A percentile compares a stretch with the other conserved stretches of the same genome.
Evolutionary conservation across 2,329 filamentous ascomycete species (phyloP).

Genomic region (Xylaria multiplex): DNA sequence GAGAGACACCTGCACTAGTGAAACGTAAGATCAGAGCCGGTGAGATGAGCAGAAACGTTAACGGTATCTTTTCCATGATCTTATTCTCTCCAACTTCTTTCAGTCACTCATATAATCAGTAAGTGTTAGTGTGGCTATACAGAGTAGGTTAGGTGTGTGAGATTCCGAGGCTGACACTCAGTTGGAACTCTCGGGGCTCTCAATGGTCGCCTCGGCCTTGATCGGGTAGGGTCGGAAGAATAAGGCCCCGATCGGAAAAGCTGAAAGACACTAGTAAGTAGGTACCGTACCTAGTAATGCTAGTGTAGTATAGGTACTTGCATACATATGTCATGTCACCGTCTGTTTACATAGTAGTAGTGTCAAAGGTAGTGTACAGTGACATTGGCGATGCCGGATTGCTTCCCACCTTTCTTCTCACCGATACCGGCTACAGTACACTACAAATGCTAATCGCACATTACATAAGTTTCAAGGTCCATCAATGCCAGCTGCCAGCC

Average conservation of each 20-base stretch:
- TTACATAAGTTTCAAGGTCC: too few relatives aligned
- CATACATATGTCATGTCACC: too few relatives aligned
- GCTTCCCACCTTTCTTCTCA: neutral
- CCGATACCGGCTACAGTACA: slow-evolving; percentile 18
- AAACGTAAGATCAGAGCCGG: neutral
- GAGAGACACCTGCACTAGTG: neutral
- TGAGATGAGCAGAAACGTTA: neutral
- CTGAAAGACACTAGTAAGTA: slow-evolving; percentile 6
- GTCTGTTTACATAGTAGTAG: too few relatives aligned
- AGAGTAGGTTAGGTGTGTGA: neutral
- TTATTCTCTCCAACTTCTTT: neutral
- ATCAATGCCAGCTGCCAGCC: slow-evolving; percentile 6
- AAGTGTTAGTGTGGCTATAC: neutral
- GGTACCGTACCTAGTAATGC: neutral
- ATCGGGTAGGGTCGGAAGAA: slow-evolving; percentile 23
- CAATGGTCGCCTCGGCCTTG: neutral
- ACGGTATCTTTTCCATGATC: neutral
- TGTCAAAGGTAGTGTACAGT: too few relatives aligned
- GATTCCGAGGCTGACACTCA: too few relatives aligned
- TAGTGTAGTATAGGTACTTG: neutral
- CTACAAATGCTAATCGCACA: neutral
- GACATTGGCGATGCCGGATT: too few relatives aligned
- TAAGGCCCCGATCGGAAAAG: neutral
- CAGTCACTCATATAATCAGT: neutral
- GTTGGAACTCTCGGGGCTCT: too few relatives aligned